Evolutionary conservation across 2,329 filamentous ascomycete genomes (phyloP), one percentile per base, ranked within the genome.

Genomic region (Penicillium sp.): DNA sequence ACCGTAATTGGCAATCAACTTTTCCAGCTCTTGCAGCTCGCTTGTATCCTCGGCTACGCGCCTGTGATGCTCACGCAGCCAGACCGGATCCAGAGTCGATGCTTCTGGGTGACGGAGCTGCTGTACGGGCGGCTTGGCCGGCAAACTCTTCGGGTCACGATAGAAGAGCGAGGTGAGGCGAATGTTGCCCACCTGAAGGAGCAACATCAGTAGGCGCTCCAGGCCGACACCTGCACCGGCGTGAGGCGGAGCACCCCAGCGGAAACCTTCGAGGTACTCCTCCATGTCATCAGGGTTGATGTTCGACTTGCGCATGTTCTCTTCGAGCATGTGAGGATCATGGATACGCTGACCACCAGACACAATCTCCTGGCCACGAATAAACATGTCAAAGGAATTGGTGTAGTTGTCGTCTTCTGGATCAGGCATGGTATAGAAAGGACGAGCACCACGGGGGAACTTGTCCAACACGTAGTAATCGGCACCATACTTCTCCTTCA

Each of bases 391-490:
- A 64, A 96, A 96, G 0, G 92, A 95, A 69, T 95, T 95, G 46
- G 92, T 96, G 69, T 85, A 84, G 31, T 81, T 79, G 12, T 83
- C 78, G 65, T 95, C 84, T 15, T 86, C 78, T 1, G 86, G 82
- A 57, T 95, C 89, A 26, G 87, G 87, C 82, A 95, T 92, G 1
- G 92, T 90, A 68, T 96, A 96, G 74, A 96, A 96, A 0, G 92
- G 92, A 41, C 92, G 84, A 2, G 89, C 92, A 6, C 85, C 86
- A 21, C 84, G 78, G 0, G 92, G 92, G 77, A 96, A 96, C 67
- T 95, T 95, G 80, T 96, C 92, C 38, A 96, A 81, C 57, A 96
- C 87, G 73, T 94, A 96, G 76, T 95, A 96, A 65, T 96, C 92
- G 0, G 92, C 95, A 50, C 84, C 80, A 65, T 88, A 94, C 74